Conservation (phyloP, 768 basidiomycete species). For the Hygrocybe coccinea region DNA sequence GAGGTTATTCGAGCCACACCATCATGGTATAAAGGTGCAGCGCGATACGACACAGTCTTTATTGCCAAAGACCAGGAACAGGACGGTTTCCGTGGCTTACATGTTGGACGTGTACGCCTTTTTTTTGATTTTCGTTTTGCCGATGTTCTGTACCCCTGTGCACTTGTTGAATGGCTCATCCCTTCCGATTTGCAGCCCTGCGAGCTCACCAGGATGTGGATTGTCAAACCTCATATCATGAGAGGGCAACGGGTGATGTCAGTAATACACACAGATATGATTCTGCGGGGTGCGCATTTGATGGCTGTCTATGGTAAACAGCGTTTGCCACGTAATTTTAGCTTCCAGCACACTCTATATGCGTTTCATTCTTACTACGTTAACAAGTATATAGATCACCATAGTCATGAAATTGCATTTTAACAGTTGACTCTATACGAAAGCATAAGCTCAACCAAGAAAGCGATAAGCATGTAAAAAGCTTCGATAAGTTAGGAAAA, state of each 20-base stretch:
- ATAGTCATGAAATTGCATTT: constrained; percentile 8
- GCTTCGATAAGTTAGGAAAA: background rate
- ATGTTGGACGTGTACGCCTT: constrained; percentile 22
- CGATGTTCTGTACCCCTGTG: constrained; percentile 20
- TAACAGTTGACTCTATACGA: background rate
- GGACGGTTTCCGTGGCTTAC: constrained; percentile 21
- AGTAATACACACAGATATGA: constrained; percentile 26
- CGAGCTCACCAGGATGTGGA: constrained; percentile 27
- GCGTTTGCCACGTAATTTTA: constrained; percentile 3
- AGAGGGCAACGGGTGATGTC: background rate
- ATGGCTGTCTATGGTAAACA: constrained; percentile 7
- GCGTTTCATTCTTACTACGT: constrained; percentile 17
- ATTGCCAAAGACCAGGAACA: constrained; percentile 11
- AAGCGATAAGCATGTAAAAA: background rate
- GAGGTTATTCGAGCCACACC: constrained; percentile 25
- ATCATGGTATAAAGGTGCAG: constrained; percentile 15
- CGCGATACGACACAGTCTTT: constrained; percentile 23
- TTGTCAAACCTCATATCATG: constrained; percentile 13
- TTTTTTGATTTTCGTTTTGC: constrained; percentile 26
- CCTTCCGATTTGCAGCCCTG: constrained; percentile 19
- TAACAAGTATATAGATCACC: constrained; percentile 20
- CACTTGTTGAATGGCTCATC: constrained; percentile 31
- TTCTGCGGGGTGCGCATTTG: background rate
- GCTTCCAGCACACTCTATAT: constrained; percentile 11
- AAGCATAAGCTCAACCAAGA: background rate